Evolutionary conservation across 257 asterid genomes (phyloP).

Genomic region (Eucommia ulmoides): DNA sequence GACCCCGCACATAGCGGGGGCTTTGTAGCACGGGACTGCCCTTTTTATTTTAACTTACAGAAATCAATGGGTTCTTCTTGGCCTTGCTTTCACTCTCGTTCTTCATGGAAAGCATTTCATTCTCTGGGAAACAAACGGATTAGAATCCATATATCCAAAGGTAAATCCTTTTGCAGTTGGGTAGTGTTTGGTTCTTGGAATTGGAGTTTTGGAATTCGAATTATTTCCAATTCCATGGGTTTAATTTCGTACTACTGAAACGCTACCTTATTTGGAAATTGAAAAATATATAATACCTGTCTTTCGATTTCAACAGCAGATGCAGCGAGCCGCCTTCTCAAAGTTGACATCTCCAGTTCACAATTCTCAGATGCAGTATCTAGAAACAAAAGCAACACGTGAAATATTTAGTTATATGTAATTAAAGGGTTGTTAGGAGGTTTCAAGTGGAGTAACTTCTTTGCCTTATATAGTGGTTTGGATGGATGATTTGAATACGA

Average conservation of each 20-base stretch:
- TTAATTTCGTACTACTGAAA: no score
- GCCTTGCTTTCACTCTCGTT: not conserved
- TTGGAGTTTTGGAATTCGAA: no score
- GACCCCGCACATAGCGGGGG: no score
- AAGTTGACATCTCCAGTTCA: slow-evolving; percentile 45
- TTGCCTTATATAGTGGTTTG: not conserved
- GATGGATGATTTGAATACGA: not conserved
- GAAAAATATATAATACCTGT: slow-evolving; percentile 38
- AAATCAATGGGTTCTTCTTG: not conserved
- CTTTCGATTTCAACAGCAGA: slow-evolving; percentile 70
- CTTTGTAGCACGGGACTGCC: no score
- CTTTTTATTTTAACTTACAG: not conserved
- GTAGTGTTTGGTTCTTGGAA: no score
- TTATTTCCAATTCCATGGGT: no score
- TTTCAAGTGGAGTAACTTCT: not conserved
- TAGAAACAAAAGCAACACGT: slow-evolving; percentile 18
- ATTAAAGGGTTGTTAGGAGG: not conserved
- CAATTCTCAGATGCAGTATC: slow-evolving; percentile 61
- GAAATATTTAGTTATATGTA: not conserved
- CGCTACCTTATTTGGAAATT: slow-evolving; percentile 2
- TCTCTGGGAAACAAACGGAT: slow-evolving; percentile 45
- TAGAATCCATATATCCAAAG: slow-evolving; percentile 1
- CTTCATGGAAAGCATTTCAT: slow-evolving; percentile 67
- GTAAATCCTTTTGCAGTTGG: no score
- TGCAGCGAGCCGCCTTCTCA: slow-evolving; percentile 73